These are phyloP conservation scores for Neonectria coccinea DNA, from an alignment of 2,329 filamentous ascomycete genomes.

Conservation along the genomic window DNA sequence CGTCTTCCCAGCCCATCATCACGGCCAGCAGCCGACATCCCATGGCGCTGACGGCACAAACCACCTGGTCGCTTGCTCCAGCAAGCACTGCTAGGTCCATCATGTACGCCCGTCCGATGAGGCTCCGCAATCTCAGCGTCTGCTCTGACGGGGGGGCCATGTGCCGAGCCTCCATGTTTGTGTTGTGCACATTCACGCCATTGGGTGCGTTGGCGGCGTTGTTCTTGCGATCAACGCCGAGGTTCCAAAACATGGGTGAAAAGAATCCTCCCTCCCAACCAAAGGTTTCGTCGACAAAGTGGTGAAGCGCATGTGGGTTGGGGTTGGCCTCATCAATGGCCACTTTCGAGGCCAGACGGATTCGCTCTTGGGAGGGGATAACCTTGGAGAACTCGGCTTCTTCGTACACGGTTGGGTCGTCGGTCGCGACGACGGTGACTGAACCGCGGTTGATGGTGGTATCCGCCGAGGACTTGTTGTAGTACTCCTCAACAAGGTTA, in stretches of 20 bases:
- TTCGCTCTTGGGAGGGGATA: slow-evolving; percentile 77
- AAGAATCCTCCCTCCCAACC: slow-evolving; percentile 94
- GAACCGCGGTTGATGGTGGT: slow-evolving; percentile 54
- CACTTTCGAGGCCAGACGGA: slow-evolving; percentile 77
- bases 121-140: slow-evolving; percentile 75
- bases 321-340: slow-evolving; percentile 55
- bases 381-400: slow-evolving; percentile 70
- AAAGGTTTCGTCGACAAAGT: slow-evolving; percentile 79
- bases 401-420: slow-evolving; percentile 81
- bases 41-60: slow-evolving; percentile 81
- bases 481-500: slow-evolving; percentile 63
- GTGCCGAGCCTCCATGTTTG: slow-evolving; percentile 42
- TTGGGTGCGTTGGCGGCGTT: slow-evolving; percentile 52
- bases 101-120: slow-evolving; percentile 84
- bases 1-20: slow-evolving; percentile 87
- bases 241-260: slow-evolving; percentile 81
- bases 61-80: slow-evolving; percentile 73
- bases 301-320: slow-evolving; percentile 65
- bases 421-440: slow-evolving; percentile 77
- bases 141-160: slow-evolving; percentile 57
- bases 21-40: slow-evolving; percentile 82
- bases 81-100: slow-evolving; percentile 83
- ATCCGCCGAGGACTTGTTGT: slow-evolving; percentile 57
- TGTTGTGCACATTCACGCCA: slow-evolving; percentile 40
- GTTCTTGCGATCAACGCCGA: slow-evolving; percentile 66